phyloP scores from a whole-genome alignment of 2,329 filamentous ascomycete genomes.

The Ceratocystis harringtonii region DNA sequence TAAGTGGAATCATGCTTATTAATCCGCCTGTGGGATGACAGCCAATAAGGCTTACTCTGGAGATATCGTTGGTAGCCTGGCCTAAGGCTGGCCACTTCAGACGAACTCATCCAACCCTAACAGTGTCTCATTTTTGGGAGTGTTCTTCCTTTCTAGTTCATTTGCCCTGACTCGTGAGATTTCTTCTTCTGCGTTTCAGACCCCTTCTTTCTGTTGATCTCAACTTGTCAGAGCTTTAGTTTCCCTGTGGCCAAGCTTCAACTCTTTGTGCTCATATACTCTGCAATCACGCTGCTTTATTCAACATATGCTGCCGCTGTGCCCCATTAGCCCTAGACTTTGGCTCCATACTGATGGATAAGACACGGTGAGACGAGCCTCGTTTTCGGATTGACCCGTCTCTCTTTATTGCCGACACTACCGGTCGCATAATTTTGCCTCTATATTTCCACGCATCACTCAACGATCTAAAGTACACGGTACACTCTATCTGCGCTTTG shows the following conservation, averaged over 20 bases:
- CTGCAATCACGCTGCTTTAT: background rate
- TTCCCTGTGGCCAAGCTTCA: background rate
- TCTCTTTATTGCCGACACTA: background rate
- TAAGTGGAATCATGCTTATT: too few relatives aligned
- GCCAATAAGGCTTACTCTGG: too few relatives aligned
- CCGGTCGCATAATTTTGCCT: background rate
- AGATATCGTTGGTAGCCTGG: too few relatives aligned
- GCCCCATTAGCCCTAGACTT: slow-evolving; percentile 8
- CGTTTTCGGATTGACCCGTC: slow-evolving; percentile 13
- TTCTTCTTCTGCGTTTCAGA: too few relatives aligned
- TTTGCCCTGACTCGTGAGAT: too few relatives aligned
- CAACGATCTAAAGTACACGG: background rate
- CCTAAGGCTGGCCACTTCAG: too few relatives aligned
- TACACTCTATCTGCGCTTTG: too few relatives aligned
- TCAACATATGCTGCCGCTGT: background rate
- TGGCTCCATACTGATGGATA: slow-evolving; percentile 16
- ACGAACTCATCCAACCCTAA: too few relatives aligned
- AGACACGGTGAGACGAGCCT: slow-evolving; percentile 18
- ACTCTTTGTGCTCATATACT: background rate
- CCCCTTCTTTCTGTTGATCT: background rate
- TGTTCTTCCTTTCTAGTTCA: too few relatives aligned
- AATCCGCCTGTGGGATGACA: too few relatives aligned
- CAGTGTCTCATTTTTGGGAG: too few relatives aligned
- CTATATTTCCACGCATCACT: background rate
- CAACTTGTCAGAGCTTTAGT: background rate